phyloP scores from a whole-genome alignment of 176 grass and related monocot genomes.

The Triticum monococcum region DNA sequence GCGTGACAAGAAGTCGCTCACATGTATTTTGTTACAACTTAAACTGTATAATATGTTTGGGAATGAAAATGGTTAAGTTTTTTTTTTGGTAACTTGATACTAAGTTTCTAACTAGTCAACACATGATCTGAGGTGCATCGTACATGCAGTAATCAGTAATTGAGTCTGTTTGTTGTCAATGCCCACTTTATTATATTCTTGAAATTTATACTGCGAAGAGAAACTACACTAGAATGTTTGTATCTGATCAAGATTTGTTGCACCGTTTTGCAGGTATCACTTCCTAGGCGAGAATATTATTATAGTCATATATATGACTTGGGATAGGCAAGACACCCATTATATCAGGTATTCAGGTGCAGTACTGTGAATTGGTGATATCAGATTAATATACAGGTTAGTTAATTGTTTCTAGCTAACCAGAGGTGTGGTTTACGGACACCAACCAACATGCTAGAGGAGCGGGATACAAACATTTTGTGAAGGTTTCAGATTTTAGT shows the following conservation, averaged over 20 bases:
- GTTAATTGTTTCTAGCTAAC: conserved; percentile 71
- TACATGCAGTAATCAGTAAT: not conserved
- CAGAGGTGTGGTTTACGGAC: conserved; percentile 59
- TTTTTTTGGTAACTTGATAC: not conserved
- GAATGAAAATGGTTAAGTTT: not conserved
- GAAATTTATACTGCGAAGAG: not conserved
- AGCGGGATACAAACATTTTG: conserved; percentile 61
- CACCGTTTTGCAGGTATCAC: conserved; percentile 51
- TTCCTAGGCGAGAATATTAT: conserved; percentile 57
- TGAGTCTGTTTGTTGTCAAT: not conserved
- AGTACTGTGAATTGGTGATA: conserved; percentile 58
- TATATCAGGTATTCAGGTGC: conserved; percentile 61
- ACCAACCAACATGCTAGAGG: conserved; percentile 58
- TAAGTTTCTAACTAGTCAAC: not conserved
- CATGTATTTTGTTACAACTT: not conserved
- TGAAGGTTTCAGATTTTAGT: conserved; percentile 77
- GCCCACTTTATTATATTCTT: not conserved
- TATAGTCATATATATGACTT: conserved; percentile 59
- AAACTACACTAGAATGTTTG: not conserved
- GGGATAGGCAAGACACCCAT: conserved; percentile 51
- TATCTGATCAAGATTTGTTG: conserved; percentile 33
- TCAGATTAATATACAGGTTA: conserved; percentile 71
- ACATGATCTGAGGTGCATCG: not conserved
- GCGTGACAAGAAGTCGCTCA: not conserved
- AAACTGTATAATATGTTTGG: not conserved